phyloP scores from a whole-genome alignment of 257 asterid species.

The Mentha longifolia region DNA sequence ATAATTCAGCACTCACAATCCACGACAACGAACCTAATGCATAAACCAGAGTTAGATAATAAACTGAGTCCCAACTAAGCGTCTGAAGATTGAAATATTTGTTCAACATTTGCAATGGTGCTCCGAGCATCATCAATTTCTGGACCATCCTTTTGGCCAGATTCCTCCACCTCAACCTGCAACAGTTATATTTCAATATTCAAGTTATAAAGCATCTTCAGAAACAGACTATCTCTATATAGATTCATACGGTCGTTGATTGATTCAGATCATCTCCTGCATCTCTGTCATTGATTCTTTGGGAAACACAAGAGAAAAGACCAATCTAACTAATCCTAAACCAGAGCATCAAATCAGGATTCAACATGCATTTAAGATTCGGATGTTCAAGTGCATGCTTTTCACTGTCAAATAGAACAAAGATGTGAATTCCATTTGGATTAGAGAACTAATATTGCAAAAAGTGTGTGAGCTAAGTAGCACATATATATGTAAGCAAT shows the following conservation, averaged over 20 bases:
- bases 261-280: neutral
- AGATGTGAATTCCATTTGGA: neutral
- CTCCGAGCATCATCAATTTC: constrained; percentile 79
- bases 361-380: neutral
- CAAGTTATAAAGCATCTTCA: neutral
- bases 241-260: neutral
- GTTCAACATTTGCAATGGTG: constrained; percentile 59
- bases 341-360: neutral
- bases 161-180: constrained; percentile 80
- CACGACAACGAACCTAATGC: constrained; percentile 16
- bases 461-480: neutral
- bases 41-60: neutral
- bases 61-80: constrained; percentile 33
- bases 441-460: neutral
- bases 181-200: constrained; percentile 19
- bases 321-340: no score
- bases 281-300: no score
- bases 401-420: neutral
- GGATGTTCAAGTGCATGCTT: no score
- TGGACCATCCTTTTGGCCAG: constrained; percentile 58
- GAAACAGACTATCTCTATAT: neutral
- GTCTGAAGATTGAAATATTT: constrained; percentile 52
- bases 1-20: constrained; percentile 15
- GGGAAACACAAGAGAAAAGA: neutral
- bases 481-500: neutral